Base-by-base conservation (phyloP, 768 basidiomycete species). In the Coprinopsis marcescibilis region DNA sequence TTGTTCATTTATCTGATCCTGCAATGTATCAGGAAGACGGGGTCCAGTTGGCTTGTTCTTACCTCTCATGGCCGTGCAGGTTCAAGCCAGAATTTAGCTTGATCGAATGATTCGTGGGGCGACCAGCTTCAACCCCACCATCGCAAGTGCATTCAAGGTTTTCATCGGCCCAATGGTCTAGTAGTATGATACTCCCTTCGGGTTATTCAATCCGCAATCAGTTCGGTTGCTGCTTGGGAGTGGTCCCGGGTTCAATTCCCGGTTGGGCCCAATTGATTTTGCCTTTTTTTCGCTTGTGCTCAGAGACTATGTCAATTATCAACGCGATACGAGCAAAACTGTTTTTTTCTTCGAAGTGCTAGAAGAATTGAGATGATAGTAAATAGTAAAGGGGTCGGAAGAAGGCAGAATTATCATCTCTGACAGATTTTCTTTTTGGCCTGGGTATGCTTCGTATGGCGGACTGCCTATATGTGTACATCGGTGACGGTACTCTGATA, bases 201-300 rank as follows among this genome's bases (percentile, higher is more conserved):
- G 62, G 62, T 55, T 51, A 33, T 45, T 24, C 15, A 10, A 19
- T 53, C 60, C 62, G 55, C 55, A 54, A 51, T 53, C 12, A 14
- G 13, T 42, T 26, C 11, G 54, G 43, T 51, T 55, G 46, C 36
- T 27, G 52, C 46, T 54, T 63, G 62, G 55, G 62, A 55, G 62
- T 60, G 62, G 62, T 63, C 62, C 60, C 60, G 62, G 62, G 62
- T 63, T 63, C 62, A 63, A 63, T 60, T 63, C 62, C 62, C 62
- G 60, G 60, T 63, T 63, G 59, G 62, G 62, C 62, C 62, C 62
- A 33, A 27, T 52, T 56, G n/a, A n/a, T 55, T 47, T 40, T 48
- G 38, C 38, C 23, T 26, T 41, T 44, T 40, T 30, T n/a, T 14
- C 6, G n/a, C n/a, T n/a, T n/a, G n/a, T n/a, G n/a, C 23, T 43